Percentiles rank a stretch among this genome's conserved stretches.
Evolutionary conservation across 192 early-diverging fungal species (phyloP).

Genomic region (Backusella sp.): DNA sequence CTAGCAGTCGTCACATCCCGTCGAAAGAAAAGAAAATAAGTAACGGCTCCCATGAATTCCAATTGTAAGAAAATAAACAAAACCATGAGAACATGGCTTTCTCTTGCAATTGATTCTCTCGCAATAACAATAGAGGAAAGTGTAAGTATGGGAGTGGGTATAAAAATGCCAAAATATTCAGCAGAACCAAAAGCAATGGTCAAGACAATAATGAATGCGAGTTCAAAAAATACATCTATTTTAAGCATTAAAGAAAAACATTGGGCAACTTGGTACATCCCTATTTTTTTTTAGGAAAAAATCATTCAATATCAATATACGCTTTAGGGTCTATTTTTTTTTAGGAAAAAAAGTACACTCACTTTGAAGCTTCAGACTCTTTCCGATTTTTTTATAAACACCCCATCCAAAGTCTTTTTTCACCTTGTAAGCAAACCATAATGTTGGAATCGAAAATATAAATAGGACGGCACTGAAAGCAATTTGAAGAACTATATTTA

Average conservation of each 20-base stretch:
- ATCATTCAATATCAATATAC: not conserved
- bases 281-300: not conserved
- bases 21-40: not conserved
- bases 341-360: not conserved
- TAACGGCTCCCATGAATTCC: not conserved
- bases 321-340: not conserved
- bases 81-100: not conserved
- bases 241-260: constrained; percentile 17
- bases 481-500: not conserved
- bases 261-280: constrained; percentile 9
- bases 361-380: not conserved
- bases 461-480: not conserved
- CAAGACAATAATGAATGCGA: not conserved
- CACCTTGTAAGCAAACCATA: not conserved
- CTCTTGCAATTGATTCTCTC: not conserved
- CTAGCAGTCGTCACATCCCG: no score
- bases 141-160: not conserved
- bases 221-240: constrained; percentile 17
- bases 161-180: not conserved
- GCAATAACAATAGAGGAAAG: not conserved
- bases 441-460: not conserved
- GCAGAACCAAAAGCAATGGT: not conserved
- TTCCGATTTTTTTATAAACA: constrained; percentile 7
- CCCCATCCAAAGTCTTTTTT: constrained; percentile 1
- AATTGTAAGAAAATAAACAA: not conserved